Base-by-base conservation (phyloP, 164 flowering plant species). In the Aristolochia californica region DNA sequence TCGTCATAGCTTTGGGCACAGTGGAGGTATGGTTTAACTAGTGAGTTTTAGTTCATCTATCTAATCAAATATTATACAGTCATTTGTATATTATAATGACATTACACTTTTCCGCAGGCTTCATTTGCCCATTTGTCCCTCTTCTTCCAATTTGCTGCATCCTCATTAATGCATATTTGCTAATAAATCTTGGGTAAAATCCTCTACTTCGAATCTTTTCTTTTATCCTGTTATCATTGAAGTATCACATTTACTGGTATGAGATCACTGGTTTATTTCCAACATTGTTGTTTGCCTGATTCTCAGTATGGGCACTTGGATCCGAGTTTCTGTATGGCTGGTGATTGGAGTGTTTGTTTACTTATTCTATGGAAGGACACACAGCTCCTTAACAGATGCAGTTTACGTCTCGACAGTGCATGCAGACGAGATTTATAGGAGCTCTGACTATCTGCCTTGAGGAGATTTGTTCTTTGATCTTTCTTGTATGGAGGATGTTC, bases 41-140 rank as follows among this genome's bases (percentile, higher is more conserved):
- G 20, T 25, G 7, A 28, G 2, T 16, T 20, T 56, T n/a, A n/a
- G 10, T 4, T 20, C 17, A 5, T 40, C 5, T 5, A 16, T 51
- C 21, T 55, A 22, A 34, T 7, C 40, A 34, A 34, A 34, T 34
- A 34, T 34, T 34, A 12, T 34, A 8, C 40, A 34, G 10, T 7
- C 34, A 28, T 2, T 28, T 28, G 34, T 7, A 2, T 26, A 18
- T 13, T 24, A 28, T 23, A 21, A 49, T 48, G 28, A 44, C 13
- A 34, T 18, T 26, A 43, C 38, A 43, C 48, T 26, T 24, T 23
- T 63, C 57, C 74, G 62, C 94, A 93, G 99, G 99, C 67, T 93
- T 93, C 74, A 65, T 79, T 52, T 93, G 99, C 78, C 98, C 98
- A 23, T 82, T 83, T 61, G 91, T 91, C 62, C 98, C 98, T 0